A percentile compares a stretch with the other conserved stretches of the same genome.
phyloP scores from a whole-genome alignment of 805 yeast genomes.

The Jamesozyma lodderae region DNA sequence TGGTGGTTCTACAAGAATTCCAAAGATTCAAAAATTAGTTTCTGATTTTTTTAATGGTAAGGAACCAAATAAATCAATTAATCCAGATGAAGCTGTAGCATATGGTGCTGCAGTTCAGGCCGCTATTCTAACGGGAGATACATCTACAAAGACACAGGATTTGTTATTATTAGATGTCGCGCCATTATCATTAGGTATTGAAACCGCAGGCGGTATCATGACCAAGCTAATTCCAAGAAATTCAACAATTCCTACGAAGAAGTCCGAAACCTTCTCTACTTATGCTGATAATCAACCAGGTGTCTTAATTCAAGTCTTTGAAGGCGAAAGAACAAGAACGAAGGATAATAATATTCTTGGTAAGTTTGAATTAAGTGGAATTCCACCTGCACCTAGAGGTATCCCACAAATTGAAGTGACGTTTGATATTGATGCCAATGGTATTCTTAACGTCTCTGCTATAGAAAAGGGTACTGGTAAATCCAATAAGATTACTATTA shows the following conservation, averaged over 20 bases:
- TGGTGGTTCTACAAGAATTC: constrained; percentile 97
- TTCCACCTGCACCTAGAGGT: constrained; percentile 98
- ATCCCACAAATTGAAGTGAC: constrained; percentile 96
- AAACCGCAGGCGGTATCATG: constrained; percentile 98
- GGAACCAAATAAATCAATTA: constrained; percentile 90
- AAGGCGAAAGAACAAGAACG: constrained; percentile 95
- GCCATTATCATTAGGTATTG: constrained; percentile 92
- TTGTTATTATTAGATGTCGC: constrained; percentile 89
- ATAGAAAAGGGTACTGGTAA: constrained; percentile 97
- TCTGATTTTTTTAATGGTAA: constrained; percentile 94
- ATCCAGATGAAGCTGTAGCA: constrained; percentile 98
- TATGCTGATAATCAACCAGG: constrained; percentile 97
- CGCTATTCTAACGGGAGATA: constrained; percentile 90
- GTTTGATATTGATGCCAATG: constrained; percentile 92
- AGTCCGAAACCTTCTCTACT: constrained; percentile 91
- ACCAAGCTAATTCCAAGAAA: constrained; percentile 93
- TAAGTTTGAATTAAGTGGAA: constrained; percentile 90
- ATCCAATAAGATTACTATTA: constrained; percentile 90
- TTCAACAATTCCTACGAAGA: constrained; percentile 93
- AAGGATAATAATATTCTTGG: constrained; percentile 93
- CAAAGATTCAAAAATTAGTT: constrained; percentile 88
- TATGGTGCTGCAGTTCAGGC: constrained; percentile 99
- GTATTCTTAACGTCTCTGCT: constrained; percentile 91
- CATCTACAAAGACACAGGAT: constrained; percentile 91
- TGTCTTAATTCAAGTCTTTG: constrained; percentile 90